Conservation (phyloP, 495 filamentous ascomycete genomes). For the Talaromyces proteolyticus region DNA sequence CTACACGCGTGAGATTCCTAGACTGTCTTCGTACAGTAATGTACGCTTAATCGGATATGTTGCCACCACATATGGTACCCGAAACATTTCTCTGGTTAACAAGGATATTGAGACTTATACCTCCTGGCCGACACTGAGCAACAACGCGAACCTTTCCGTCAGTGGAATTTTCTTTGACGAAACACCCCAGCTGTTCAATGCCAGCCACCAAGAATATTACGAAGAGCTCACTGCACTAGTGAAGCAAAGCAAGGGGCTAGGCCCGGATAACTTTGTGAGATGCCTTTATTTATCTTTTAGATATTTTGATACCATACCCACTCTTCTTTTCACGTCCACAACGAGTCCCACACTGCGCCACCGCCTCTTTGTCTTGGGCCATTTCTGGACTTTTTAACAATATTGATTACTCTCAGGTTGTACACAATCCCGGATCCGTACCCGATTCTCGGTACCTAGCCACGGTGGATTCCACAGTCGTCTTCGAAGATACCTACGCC, state of each 20-base stretch:
- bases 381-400: slow-evolving; percentile 14
- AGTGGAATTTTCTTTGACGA: slow-evolving; percentile 45
- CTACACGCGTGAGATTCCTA: slow-evolving; percentile 43
- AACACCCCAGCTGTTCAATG: slow-evolving; percentile 36
- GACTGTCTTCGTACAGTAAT: slow-evolving; percentile 37
- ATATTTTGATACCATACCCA: slow-evolving; percentile 2
- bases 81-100: slow-evolving; percentile 30
- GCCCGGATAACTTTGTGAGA: slow-evolving; percentile 32
- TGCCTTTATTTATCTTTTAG: background rate
- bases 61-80: slow-evolving; percentile 40
- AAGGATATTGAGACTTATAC: slow-evolving; percentile 43
- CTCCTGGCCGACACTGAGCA: slow-evolving; percentile 34
- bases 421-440: slow-evolving; percentile 42
- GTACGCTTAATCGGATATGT: slow-evolving; percentile 51
- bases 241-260: slow-evolving; percentile 26
- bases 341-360: background rate
- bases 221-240: slow-evolving; percentile 28
- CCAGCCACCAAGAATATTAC: slow-evolving; percentile 26
- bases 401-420: slow-evolving; percentile 25
- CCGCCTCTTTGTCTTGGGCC: slow-evolving; percentile 10
- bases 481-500: slow-evolving; percentile 39
- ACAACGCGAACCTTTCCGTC: slow-evolving; percentile 28
- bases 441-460: slow-evolving; percentile 38
- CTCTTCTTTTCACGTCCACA: too few relatives aligned
- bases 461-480: slow-evolving; percentile 37